Evolutionary conservation across 352 stramenopile species (phyloP).

Genomic region (Aphanomyces stellatus): DNA sequence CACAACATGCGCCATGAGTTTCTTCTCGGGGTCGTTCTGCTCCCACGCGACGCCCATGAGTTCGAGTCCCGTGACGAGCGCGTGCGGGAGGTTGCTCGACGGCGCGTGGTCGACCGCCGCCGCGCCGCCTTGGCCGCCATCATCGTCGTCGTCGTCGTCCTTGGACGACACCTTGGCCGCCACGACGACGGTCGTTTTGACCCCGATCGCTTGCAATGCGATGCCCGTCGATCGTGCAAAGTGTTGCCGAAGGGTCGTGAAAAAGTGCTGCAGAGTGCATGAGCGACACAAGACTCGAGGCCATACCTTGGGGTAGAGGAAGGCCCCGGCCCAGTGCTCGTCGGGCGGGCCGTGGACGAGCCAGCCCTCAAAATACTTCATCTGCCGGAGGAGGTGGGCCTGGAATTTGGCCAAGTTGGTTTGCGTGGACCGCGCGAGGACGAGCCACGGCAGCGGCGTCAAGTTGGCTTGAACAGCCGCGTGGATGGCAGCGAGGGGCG

Average conservation of each 20-base stretch:
- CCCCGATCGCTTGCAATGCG: background rate
- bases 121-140: background rate
- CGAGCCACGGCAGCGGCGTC: background rate
- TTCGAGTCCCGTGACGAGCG: background rate
- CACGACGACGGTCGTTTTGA: background rate
- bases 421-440: constrained; percentile 2
- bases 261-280: background rate
- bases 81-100: background rate
- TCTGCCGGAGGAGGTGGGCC: constrained; percentile 24
- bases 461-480: constrained; percentile 21
- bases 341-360: constrained; percentile 22
- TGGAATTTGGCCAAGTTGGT: constrained; percentile 32
- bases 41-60: background rate
- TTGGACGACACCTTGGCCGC: no score
- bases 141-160: background rate
- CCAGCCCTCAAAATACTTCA: constrained; percentile 36
- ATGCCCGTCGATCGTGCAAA: background rate
- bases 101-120: background rate
- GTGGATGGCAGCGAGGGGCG: constrained; percentile 7
- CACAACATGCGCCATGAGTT: background rate
- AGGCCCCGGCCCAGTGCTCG: constrained; percentile 9
- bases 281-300: background rate
- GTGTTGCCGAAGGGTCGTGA: background rate
- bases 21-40: background rate
- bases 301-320: constrained; percentile 2